phyloP scores from a whole-genome alignment of 768 basidiomycete species.

The Pilatotrama ljubarskyi region DNA sequence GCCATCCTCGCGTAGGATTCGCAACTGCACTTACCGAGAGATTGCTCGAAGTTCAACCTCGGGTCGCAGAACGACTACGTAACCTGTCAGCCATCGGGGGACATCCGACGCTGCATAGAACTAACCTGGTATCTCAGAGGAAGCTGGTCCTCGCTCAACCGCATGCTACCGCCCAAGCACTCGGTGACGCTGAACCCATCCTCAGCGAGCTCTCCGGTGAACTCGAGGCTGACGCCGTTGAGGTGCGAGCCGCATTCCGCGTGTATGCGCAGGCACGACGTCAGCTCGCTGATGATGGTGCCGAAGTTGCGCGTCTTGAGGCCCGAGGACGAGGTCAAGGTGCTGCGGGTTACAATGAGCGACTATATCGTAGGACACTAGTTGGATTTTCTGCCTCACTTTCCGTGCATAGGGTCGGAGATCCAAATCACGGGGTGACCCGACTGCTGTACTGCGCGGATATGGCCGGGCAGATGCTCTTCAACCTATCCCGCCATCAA shows the following conservation, averaged over 20 bases:
- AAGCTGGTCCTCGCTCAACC: slow-evolving; percentile 84
- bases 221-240: slow-evolving; percentile 61
- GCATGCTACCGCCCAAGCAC: slow-evolving; percentile 96
- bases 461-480: slow-evolving; percentile 73
- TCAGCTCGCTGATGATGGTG: slow-evolving; percentile 86
- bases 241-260: slow-evolving; percentile 68
- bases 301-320: slow-evolving; percentile 91
- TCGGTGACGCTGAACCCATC: slow-evolving; percentile 96
- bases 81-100: not conserved
- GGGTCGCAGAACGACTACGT: slow-evolving; percentile 90
- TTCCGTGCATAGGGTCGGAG: slow-evolving; percentile 99
- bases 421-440: slow-evolving; percentile 92
- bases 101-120: not conserved
- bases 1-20: not conserved
- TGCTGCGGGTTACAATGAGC: slow-evolving; percentile 46
- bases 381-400: slow-evolving; percentile 49
- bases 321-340: slow-evolving; percentile 74
- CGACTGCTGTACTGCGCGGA: slow-evolving; percentile 74
- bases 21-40: slow-evolving; percentile 61
- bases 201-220: slow-evolving; percentile 86
- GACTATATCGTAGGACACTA: not conserved
- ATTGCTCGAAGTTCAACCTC: slow-evolving; percentile 90
- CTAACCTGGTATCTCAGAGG: slow-evolving; percentile 85
- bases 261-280: slow-evolving; percentile 81
- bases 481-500: slow-evolving; percentile 54